Base-by-base conservation (phyloP, 768 basidiomycete genomes). In the Trametes cubensis region DNA sequence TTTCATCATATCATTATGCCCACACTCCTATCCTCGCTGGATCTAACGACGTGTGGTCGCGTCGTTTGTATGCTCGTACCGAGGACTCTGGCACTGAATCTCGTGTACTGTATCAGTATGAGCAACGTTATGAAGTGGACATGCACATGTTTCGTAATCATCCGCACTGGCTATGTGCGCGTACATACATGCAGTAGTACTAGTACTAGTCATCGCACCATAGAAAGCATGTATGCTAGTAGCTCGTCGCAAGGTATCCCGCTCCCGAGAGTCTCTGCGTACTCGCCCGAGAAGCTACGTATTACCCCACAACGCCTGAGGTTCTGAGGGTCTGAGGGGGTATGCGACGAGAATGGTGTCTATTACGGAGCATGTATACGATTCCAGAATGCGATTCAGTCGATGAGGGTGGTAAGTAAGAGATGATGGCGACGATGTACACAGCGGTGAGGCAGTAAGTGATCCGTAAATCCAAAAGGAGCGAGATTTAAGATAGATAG, bases 401-500 rank as follows among this genome's bases (percentile, higher is more conserved):
- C 47, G 40, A 23, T 49, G 51, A 48, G 42, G 40, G 25, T 39
- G 44, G 23, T 39, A 39, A 39, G 54, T 38, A 56, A 30, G 60
- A 26, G 8, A 23, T 50, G 55, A 28, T 25, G 45, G 34, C 54
- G 49, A 42, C 63, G 45, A 52, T 56, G 55, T 64, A 60, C 57
- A 59, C 52, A 39, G 45, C 28, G 48, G 28, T 48, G 34, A n/a
- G 26, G 34, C n/a, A 13, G 25, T 48, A 25, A 45, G 30, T 28
- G 49, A 59, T 51, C 49, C 58, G 54, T 52, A 30, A 59, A 52
- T 55, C 58, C n/a, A n/a, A 64, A 60, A 34, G 17, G 58, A 64
- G 45, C 44, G 63, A 60, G 54, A 50, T 44, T 18, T 60, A 64
- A 51, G 58, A 64, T 60, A 64, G 58, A 64, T 60, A 64, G 42